phyloP scores from a whole-genome alignment of 2,329 filamentous ascomycete genomes.

The Penicillium expansum region DNA sequence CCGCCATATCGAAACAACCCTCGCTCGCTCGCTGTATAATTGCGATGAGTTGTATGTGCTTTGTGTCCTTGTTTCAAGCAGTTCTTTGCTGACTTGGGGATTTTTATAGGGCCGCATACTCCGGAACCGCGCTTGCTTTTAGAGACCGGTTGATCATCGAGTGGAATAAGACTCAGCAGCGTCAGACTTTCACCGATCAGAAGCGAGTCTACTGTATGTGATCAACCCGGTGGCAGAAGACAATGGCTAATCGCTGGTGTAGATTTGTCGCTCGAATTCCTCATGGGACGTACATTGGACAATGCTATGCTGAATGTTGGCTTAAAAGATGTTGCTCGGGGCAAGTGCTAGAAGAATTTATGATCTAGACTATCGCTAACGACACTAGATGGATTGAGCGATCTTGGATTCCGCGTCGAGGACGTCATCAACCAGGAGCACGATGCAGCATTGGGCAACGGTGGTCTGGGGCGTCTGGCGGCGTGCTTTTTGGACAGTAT shows the following conservation, averaged over 20 bases:
- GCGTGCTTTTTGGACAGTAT: constrained; percentile 97
- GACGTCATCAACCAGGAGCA: constrained; percentile 94
- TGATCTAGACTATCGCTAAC: constrained; percentile 22
- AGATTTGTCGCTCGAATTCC: constrained; percentile 91
- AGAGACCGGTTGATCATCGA: constrained; percentile 88
- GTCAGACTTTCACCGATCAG: constrained; percentile 82
- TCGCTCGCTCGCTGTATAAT: constrained; percentile 95
- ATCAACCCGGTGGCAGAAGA: background rate
- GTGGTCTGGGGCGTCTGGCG: constrained; percentile 88
- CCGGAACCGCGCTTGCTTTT: constrained; percentile 86
- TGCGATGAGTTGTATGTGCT: constrained; percentile 72
- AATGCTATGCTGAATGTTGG: constrained; percentile 98
- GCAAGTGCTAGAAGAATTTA: constrained; percentile 49
- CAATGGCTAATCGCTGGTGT: background rate
- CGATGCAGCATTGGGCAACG: constrained; percentile 93
- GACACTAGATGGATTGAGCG: constrained; percentile 68
- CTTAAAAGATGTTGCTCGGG: constrained; percentile 76
- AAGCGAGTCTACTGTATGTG: constrained; percentile 88
- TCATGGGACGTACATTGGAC: constrained; percentile 95
- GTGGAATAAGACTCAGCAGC: constrained; percentile 98
- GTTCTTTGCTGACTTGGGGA: background rate
- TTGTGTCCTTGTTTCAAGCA: background rate
- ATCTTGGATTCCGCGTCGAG: constrained; percentile 95
- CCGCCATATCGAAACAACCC: constrained; percentile 90
- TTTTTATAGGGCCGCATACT: constrained; percentile 69